Percentiles rank a stretch among this genome's conserved stretches.
Conservation (phyloP, 2,329 filamentous ascomycete genomes). For the Raffaelea deltoideospora region DNA sequence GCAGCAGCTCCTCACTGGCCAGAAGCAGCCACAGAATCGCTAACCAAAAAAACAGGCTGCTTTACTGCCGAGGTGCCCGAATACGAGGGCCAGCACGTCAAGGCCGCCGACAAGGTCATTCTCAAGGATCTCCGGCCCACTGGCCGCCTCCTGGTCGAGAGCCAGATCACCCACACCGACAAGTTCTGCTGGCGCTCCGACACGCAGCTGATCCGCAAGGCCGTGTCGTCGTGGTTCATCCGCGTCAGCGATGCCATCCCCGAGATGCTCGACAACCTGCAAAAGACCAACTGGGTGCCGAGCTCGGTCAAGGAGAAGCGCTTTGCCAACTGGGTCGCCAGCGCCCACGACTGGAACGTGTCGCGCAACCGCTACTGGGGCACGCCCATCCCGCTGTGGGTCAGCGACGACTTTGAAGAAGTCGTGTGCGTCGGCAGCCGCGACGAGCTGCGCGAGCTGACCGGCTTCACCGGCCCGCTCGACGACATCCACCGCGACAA, state of each 20-base stretch:
- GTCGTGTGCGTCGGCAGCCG: conserved; percentile 75
- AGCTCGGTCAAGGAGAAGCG: conserved; percentile 80
- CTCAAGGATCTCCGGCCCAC: conserved; percentile 72
- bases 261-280: conserved; percentile 79
- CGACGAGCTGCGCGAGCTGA: conserved; percentile 68
- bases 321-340: conserved; percentile 81
- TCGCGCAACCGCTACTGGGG: conserved; percentile 93
- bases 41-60: too few species aligned
- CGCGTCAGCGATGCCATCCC: conserved; percentile 73
- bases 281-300: conserved; percentile 84
- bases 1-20: too few species aligned
- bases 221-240: conserved; percentile 91
- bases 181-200: conserved; percentile 93
- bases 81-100: conserved; percentile 78
- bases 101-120: conserved; percentile 83
- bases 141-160: conserved; percentile 68
- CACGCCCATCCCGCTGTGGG: conserved; percentile 46
- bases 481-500: conserved; percentile 84
- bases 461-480: conserved; percentile 71
- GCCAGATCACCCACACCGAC: conserved; percentile 80
- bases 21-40: too few species aligned
- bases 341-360: conserved; percentile 90
- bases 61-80: conserved; percentile 67
- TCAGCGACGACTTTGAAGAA: conserved; percentile 78
- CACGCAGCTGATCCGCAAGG: conserved; percentile 81